Evolutionary conservation across 73 alveolate species (phyloP).

Genomic region (Breviolum minutum): DNA sequence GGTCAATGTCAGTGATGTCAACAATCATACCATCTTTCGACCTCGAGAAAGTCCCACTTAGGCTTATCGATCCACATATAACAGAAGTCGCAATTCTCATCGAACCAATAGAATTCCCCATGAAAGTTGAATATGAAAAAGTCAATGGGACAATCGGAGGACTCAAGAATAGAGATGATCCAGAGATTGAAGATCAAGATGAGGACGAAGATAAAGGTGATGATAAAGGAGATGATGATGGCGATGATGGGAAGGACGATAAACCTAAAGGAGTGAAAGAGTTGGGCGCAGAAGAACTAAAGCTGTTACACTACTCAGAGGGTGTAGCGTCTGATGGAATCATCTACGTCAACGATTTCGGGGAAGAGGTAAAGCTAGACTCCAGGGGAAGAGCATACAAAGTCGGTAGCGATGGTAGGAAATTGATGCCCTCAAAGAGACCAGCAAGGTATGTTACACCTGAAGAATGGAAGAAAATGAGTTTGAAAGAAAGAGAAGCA

Average conservation of each 20-base stretch:
- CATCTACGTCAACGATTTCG: neutral
- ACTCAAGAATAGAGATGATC: neutral
- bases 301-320: neutral
- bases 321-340: neutral
- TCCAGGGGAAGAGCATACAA: neutral
- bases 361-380: too few relatives aligned
- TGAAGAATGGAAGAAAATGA: neutral
- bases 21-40: neutral
- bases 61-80: neutral
- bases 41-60: neutral
- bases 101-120: neutral
- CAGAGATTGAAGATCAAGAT: neutral
- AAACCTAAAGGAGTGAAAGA: neutral
- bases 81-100: neutral
- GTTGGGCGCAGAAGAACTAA: neutral
- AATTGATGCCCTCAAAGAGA: too few relatives aligned
- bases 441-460: neutral
- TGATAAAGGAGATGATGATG: neutral
- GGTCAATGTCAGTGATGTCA: neutral
- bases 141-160: neutral
- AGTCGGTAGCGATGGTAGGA: neutral
- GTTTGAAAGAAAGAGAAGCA: neutral
- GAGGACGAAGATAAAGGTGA: neutral
- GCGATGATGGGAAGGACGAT: neutral
- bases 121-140: neutral